Evolutionary conservation across 1,284 basidiomycete genomes (phyloP).

Genomic region (Takashimella tepidaria): DNA sequence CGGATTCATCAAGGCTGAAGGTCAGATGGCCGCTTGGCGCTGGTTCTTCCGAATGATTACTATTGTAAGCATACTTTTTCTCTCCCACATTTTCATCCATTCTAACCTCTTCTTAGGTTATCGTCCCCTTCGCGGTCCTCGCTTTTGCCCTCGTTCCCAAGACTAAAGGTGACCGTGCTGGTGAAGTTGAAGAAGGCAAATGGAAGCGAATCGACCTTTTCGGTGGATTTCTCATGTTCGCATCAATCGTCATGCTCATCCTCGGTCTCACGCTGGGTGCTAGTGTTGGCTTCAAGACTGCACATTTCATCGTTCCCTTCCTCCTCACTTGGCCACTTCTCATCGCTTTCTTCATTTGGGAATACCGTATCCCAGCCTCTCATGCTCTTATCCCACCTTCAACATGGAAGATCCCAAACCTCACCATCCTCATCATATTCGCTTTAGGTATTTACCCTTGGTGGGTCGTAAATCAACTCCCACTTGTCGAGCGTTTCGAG

Average conservation of each 20-base stretch:
- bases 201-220: constrained; percentile 37
- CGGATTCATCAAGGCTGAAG: constrained; percentile 27
- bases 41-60: constrained; percentile 32
- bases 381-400: constrained; percentile 28
- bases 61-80: no score
- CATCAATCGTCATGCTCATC: constrained; percentile 38
- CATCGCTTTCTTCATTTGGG: constrained; percentile 32
- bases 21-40: constrained; percentile 25
- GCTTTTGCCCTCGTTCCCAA: constrained; percentile 20
- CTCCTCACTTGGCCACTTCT: constrained; percentile 36
- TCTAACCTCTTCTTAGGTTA: constrained; percentile 10
- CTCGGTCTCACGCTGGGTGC: constrained; percentile 43
- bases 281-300: constrained; percentile 36
- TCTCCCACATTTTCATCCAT: constrained; percentile 6
- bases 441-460: constrained; percentile 23
- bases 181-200: constrained; percentile 17
- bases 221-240: constrained; percentile 32
- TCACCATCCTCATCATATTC: constrained; percentile 26
- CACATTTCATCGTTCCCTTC: constrained; percentile 44
- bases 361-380: constrained; percentile 17
- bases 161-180: constrained; percentile 17
- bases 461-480: constrained; percentile 20
- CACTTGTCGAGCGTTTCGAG: constrained; percentile 19
- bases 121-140: constrained; percentile 24
- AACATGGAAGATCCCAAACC: constrained; percentile 33